Evolutionary conservation across 164 flowering plant species (phyloP).

Genomic region (Vitis labrusca): DNA sequence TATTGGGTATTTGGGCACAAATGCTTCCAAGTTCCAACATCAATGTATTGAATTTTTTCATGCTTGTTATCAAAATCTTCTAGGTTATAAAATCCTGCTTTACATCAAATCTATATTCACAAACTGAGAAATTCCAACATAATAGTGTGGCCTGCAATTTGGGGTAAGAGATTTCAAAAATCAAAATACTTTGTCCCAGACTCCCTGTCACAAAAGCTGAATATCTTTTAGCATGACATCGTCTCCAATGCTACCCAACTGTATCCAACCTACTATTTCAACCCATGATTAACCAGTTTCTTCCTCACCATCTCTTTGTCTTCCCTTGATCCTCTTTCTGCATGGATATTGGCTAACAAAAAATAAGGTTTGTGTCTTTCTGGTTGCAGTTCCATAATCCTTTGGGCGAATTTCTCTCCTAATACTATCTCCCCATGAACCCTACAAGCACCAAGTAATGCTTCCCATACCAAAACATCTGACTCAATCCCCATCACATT

Average conservation of each 20-base stretch:
- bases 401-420: background rate
- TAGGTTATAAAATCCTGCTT: no score
- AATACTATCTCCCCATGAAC: conserved; percentile 35
- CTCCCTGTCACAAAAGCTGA: no score
- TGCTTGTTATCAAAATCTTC: no score
- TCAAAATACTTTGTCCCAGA: no score
- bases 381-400: conserved; percentile 30
- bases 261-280: conserved; percentile 23
- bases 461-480: conserved; percentile 38
- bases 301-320: no score
- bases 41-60: no score
- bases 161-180: no score
- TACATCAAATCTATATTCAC: no score
- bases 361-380: conserved; percentile 27
- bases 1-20: no score
- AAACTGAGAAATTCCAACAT: no score
- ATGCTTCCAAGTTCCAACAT: no score
- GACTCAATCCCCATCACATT: conserved; percentile 22
- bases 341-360: conserved; percentile 29
- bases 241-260: background rate
- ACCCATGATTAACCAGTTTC: conserved; percentile 30
- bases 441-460: conserved; percentile 1
- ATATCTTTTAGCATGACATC: conserved; percentile 1
- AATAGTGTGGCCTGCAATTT: no score
- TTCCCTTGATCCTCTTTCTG: conserved; percentile 21